A percentile compares a stretch with the other conserved stretches of the same genome.
phyloP scores from a whole-genome alignment of 2,329 filamentous ascomycete genomes.

The Mycosphaerella sp. region DNA sequence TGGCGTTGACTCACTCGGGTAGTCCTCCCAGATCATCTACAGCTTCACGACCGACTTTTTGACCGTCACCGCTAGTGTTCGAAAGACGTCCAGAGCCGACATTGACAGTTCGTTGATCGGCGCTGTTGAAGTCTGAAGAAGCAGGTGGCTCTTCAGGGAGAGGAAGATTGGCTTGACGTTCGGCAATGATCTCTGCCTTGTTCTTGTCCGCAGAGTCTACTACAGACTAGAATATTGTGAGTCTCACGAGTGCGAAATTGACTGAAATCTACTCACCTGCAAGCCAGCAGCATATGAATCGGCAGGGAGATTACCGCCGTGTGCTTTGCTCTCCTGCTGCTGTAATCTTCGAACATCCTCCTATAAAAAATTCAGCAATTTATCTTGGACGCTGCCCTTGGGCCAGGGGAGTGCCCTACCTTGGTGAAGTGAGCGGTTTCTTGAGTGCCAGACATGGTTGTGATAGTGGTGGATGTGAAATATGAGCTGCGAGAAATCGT shows the following conservation, averaged over 20 bases:
- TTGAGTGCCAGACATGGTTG: constrained; percentile 31
- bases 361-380: neutral
- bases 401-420: too few relatives aligned
- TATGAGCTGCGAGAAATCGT: too few relatives aligned
- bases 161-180: constrained; percentile 65
- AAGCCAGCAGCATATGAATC: constrained; percentile 42
- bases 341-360: constrained; percentile 46
- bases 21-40: constrained; percentile 51
- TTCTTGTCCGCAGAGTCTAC: constrained; percentile 31
- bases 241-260: neutral
- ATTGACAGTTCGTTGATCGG: constrained; percentile 62
- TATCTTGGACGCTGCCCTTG: too few relatives aligned
- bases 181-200: constrained; percentile 60
- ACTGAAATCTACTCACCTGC: constrained; percentile 36
- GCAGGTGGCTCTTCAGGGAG: constrained; percentile 70
- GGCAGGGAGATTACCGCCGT: constrained; percentile 39
- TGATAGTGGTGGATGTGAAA: neutral
- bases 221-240: constrained; percentile 19
- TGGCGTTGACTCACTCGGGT: constrained; percentile 38
- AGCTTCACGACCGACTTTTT: constrained; percentile 55
- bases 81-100: constrained; percentile 56
- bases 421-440: constrained; percentile 45
- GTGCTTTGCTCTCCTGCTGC: constrained; percentile 36
- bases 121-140: constrained; percentile 72
- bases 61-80: constrained; percentile 47